Evolutionary conservation across 1,139 yeast species (phyloP).

Genomic region (Lodderomyces jiufengensis): DNA sequence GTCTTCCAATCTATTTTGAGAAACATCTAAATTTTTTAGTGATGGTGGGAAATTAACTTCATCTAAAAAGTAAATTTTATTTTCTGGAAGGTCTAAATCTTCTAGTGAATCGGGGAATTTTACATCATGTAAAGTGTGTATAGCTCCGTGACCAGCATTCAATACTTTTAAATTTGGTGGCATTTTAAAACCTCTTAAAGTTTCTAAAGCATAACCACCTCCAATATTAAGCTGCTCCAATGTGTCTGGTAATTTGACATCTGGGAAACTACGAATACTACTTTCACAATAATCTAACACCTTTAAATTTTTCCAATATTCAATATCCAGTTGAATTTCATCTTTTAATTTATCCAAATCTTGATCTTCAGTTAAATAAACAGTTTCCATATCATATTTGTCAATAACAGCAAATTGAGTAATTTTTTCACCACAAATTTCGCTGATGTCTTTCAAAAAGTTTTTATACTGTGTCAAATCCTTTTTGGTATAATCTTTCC

Average conservation of each 20-base stretch:
- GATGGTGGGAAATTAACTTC: conserved; percentile 38
- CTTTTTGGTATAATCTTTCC: conserved; percentile 29
- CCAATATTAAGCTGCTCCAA: conserved; percentile 40
- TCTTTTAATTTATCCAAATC: conserved; percentile 31
- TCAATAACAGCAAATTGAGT: conserved; percentile 38
- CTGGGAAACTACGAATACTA: conserved; percentile 38
- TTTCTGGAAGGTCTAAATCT: conserved; percentile 33
- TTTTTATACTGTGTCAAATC: conserved; percentile 26
- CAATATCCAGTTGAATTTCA: conserved; percentile 40
- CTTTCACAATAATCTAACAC: conserved; percentile 40
- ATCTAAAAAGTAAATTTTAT: conserved; percentile 39
- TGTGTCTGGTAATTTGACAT: conserved; percentile 37
- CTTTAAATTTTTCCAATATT: conserved; percentile 33
- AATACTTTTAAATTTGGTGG: conserved; percentile 32
- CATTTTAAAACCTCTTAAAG: conserved; percentile 41
- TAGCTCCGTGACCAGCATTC: conserved; percentile 34
- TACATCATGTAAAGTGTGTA: conserved; percentile 36
- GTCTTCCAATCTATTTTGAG: conserved; percentile 41
- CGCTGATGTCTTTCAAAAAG: conserved; percentile 24
- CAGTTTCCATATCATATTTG: conserved; percentile 36
- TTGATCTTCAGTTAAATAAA: conserved; percentile 32
- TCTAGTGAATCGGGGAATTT: conserved; percentile 33
- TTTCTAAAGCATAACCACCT: conserved; percentile 40
- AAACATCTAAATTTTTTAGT: conserved; percentile 32
- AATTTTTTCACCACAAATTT: conserved; percentile 27